Evolutionary conservation across 2,329 filamentous ascomycete genomes (phyloP), one percentile per base, ranked within the genome.

Genomic region (Arthrocladium fulminans): DNA sequence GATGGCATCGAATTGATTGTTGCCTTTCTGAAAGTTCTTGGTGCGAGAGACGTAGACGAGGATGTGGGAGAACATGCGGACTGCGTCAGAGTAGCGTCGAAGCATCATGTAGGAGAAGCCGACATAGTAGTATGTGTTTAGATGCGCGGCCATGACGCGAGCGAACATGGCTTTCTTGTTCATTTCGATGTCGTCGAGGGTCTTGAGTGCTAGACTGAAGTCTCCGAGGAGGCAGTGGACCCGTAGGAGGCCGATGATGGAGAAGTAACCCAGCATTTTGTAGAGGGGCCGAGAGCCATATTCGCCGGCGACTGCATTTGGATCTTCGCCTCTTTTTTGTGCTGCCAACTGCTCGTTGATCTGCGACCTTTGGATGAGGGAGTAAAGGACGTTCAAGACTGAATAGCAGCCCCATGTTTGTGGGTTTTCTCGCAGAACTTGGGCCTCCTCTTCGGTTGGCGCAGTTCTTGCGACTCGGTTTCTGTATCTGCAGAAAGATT

Each of bases 21-120:
- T 85, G 68, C 89, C 94, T 83, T 97, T 98, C 74, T 98, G 92
- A 82, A 97, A 97, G 79, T 97, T 97, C 86, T 98, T 98, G 65
- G 92, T 98, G 63, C 92, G 80, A 60, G 88, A 95, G 59, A 98
- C 89, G 73, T 97, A 98, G 73, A 98, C 85, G 61, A 98, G 82
- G 70, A 98, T 98, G 79, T 98, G 92, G 77, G 87, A 94, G 82
- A 98, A 98, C 84, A 96, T 95, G 78, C 90, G 88, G 74, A 98
- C 96, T 69, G 92, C 92, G 71, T 98, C 92, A 71, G 88, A 87
- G 68, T 98, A 98, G 67, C 92, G 87, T 74, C 92, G 88, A 87
- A 97, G 94, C 92, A 98, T 98, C 90, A 98, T 97, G 84, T 98
- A 98, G 60, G 88, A 94, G 81, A 98, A 98, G 60, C 92, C 92